Evolutionary conservation across 2,329 filamentous ascomycete species (phyloP).

Genomic region (Colletotrichum aenigma): DNA sequence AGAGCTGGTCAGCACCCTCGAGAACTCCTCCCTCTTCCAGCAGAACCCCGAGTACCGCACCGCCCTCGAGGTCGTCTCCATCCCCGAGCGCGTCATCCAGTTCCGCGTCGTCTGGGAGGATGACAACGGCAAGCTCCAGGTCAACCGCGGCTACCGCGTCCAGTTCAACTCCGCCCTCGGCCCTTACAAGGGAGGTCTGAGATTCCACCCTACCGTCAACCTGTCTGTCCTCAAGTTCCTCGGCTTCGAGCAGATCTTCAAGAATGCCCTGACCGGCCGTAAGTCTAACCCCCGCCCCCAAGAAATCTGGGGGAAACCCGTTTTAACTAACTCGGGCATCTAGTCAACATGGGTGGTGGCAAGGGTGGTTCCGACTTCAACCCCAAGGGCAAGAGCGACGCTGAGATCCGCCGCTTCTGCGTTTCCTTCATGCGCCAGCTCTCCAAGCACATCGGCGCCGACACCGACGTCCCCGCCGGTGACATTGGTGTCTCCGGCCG

Average conservation of each 20-base stretch:
- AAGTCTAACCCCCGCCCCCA: slow-evolving; percentile 44
- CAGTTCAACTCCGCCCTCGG: slow-evolving; percentile 98
- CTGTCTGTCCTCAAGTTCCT: slow-evolving; percentile 84
- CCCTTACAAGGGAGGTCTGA: slow-evolving; percentile 96
- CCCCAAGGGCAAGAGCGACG: slow-evolving; percentile 97
- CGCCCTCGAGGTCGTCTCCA: slow-evolving; percentile 83
- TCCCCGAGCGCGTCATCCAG: slow-evolving; percentile 95
- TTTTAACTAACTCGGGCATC: slow-evolving; percentile 19
- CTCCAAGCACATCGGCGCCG: slow-evolving; percentile 92
- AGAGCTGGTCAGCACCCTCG: slow-evolving; percentile 95
- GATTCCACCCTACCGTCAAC: slow-evolving; percentile 91
- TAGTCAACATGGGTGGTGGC: slow-evolving; percentile 92
- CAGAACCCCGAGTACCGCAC: slow-evolving; percentile 94
- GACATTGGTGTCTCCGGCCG: slow-evolving; percentile 93
- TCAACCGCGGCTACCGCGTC: slow-evolving; percentile 97
- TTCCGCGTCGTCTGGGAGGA: slow-evolving; percentile 98
- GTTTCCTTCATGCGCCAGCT: slow-evolving; percentile 95
- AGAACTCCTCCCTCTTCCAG: slow-evolving; percentile 90
- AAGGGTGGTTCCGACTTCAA: slow-evolving; percentile 99
- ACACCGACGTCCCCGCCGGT: slow-evolving; percentile 95
- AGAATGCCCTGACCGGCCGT: slow-evolving; percentile 97
- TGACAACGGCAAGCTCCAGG: slow-evolving; percentile 85
- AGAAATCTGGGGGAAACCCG: not conserved
- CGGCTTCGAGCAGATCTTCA: slow-evolving; percentile 99
- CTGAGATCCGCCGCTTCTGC: slow-evolving; percentile 97